Percentiles rank a stretch among this genome's conserved stretches.
phyloP scores from a whole-genome alignment of 2,329 filamentous ascomycete species.

The Ophiosphaerella korrae region DNA sequence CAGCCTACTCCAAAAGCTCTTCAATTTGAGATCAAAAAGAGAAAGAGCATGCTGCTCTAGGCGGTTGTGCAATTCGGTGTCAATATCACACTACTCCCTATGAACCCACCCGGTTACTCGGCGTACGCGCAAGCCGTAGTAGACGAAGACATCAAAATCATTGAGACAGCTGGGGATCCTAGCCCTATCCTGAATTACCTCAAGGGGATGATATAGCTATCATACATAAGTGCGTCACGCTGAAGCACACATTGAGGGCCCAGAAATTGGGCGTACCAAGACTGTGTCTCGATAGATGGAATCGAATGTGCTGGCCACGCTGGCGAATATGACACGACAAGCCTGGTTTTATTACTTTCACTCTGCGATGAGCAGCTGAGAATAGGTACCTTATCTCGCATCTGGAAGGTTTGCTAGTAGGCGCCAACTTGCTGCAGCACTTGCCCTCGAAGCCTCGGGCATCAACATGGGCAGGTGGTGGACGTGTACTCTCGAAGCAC shows the following conservation, averaged over 20 bases:
- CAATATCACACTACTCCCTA: constrained; percentile 35
- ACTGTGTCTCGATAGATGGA: constrained; percentile 28
- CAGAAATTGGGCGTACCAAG: constrained; percentile 25
- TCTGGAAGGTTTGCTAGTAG: constrained; percentile 36
- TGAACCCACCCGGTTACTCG: constrained; percentile 33
- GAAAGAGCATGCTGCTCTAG: constrained; percentile 25
- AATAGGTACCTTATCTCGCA: constrained; percentile 32
- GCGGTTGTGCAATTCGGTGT: constrained; percentile 51
- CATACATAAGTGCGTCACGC: constrained; percentile 34
- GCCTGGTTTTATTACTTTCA: constrained; percentile 50
- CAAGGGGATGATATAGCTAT: constrained; percentile 32
- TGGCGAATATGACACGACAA: constrained; percentile 60
- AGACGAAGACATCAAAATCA: constrained; percentile 33
- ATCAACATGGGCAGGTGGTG: constrained; percentile 38
- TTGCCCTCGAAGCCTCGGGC: constrained; percentile 30
- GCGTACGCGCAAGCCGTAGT: constrained; percentile 31
- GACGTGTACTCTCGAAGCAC: constrained; percentile 35
- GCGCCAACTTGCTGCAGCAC: constrained; percentile 29
- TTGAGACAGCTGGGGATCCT: constrained; percentile 36
- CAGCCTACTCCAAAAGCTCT: constrained; percentile 35
- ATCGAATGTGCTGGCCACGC: constrained; percentile 50
- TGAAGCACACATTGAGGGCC: constrained; percentile 32
- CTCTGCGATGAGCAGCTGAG: constrained; percentile 30
- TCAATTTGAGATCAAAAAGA: constrained; percentile 28
- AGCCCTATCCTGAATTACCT: constrained; percentile 31